Evolutionary conservation across 495 filamentous ascomycete species (phyloP), one percentile per base, ranked within the genome.

Genomic region (Xylaria palmicola): DNA sequence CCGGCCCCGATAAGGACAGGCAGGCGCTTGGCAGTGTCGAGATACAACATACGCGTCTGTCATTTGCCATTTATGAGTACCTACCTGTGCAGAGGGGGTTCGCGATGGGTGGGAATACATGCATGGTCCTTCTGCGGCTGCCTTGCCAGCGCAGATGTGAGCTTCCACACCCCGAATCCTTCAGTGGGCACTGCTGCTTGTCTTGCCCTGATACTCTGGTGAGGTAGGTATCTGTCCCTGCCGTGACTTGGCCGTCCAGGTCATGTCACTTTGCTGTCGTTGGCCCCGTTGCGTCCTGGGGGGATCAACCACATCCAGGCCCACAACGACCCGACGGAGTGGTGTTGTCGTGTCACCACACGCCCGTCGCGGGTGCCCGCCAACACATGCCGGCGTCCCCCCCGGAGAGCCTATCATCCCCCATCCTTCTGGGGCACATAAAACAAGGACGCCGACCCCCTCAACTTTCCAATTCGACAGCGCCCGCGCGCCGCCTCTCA

Each of bases 271-370:
- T 57, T 27, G 15, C 55, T 57, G n/a, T 36, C 51, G 36, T 51
- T 57, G 29, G 54, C 47, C 36, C n/a, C n/a, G 22, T 39, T 41
- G 37, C 47, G 8, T 44, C 47, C 48, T 60, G 37, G 34, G n/a
- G n/a, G n/a, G 57, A 52, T 59, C 45, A 37, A 34, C 27, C 56
- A 22, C 34, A 20, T 24, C 10, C 45, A 30, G 8, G 37, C 52
- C 57, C 57, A 60, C 57, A 30, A 36, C 47, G 57, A 60, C 57
- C 47, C 57, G 57, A 60, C 44, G 44, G 47, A 41, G 36, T 43
- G 57, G 57, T 60, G 57, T 51, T 60, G 57, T 60, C 57, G 57
- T 60, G 57, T 60, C 57, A 52, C 57, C 57, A 60, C 48, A 60
- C 37, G 48, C 26, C 50, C 57, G 37, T 59, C 56, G 45, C 47